Evolutionary conservation across 2,329 filamentous ascomycete species (phyloP).

Genomic region (Curvularia hawaiiensis): DNA sequence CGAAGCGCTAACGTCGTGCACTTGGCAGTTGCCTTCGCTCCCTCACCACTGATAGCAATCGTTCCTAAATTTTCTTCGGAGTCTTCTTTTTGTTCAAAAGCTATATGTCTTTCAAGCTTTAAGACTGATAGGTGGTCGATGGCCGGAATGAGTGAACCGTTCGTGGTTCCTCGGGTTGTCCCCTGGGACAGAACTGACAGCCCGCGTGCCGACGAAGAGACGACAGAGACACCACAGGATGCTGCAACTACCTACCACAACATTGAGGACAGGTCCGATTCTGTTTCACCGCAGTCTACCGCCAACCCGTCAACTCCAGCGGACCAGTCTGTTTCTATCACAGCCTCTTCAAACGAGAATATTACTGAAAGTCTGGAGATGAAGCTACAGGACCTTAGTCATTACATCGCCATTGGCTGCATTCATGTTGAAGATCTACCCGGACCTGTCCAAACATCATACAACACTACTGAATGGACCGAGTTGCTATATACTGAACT

Average conservation of each 20-base stretch:
- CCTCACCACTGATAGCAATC: background rate
- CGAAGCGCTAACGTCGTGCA: conserved; percentile 1
- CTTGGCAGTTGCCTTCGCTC: conserved; percentile 14
- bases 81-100: background rate
- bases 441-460: background rate
- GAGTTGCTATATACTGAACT: conserved; percentile 31
- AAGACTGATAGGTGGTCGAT: background rate
- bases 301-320: conserved; percentile 1
- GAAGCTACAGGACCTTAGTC: conserved; percentile 26
- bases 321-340: conserved; percentile 18
- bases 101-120: background rate
- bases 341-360: conserved; percentile 8
- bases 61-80: background rate
- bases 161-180: conserved; percentile 2
- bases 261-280: background rate
- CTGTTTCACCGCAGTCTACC: background rate
- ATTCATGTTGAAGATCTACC: conserved; percentile 29
- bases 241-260: background rate
- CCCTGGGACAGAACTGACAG: conserved; percentile 1
- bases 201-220: conserved; percentile 4
- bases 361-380: conserved; percentile 1
- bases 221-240: background rate
- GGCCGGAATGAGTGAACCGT: conserved; percentile 1
- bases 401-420: conserved; percentile 46
- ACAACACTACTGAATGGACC: conserved; percentile 24